These are phyloP conservation scores for Arabidopsis hybrid DNA, from an alignment of 441 rosid species.

Conservation along the genomic window DNA sequence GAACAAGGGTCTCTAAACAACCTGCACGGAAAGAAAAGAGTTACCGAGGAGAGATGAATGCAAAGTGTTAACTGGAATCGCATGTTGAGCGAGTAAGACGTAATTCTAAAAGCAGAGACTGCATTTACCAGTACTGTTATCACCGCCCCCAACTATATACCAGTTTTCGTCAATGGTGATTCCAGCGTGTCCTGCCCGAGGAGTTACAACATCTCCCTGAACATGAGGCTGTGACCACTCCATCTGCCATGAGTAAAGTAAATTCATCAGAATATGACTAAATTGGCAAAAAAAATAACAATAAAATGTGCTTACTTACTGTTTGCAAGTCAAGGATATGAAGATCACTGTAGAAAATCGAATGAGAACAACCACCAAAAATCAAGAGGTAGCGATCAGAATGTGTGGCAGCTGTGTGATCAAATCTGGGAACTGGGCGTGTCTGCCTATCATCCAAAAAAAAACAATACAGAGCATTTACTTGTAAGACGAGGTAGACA, in stretches of 20 bases:
- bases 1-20: constrained; percentile 82
- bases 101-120: constrained; percentile 17
- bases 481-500: neutral
- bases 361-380: constrained; percentile 97
- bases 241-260: constrained; percentile 58
- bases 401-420: constrained; percentile 86
- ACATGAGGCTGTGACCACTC: constrained; percentile 95
- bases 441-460: constrained; percentile 75
- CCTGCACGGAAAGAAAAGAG: constrained; percentile 52
- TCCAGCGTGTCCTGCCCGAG: constrained; percentile 97
- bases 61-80: constrained; percentile 10
- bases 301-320: constrained; percentile 68
- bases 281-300: neutral
- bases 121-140: constrained; percentile 82
- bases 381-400: constrained; percentile 80
- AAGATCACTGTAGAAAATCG: constrained; percentile 88
- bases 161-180: constrained; percentile 79
- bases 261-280: constrained; percentile 32
- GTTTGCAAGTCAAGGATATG: constrained; percentile 90
- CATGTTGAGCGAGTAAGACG: neutral
- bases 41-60: constrained; percentile 7
- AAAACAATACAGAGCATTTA: constrained; percentile 45
- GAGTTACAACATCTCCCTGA: constrained; percentile 76
- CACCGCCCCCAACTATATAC: constrained; percentile 96
- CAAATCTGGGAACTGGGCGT: constrained; percentile 97